phyloP scores from a whole-genome alignment of 192 early-diverging fungal species.

The Coemansia sp. region DNA sequence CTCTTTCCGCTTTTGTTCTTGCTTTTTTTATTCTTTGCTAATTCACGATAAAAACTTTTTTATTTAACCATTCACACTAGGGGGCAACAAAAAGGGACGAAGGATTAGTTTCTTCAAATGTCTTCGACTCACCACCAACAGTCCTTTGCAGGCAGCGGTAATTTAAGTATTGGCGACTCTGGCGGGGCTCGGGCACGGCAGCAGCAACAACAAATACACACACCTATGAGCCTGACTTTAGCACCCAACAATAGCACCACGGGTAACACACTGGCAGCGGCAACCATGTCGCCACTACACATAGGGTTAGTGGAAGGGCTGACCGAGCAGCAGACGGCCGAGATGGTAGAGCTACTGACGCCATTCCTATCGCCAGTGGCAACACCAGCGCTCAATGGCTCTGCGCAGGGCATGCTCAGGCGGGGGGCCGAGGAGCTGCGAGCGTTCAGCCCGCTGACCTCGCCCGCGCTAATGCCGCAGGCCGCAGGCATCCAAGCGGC shows the following conservation, averaged over 20 bases:
- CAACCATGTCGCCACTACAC: conserved; percentile 18
- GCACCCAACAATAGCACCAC: not conserved
- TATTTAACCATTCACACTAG: not conserved
- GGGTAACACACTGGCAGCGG: not conserved
- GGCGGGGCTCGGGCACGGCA: not conserved
- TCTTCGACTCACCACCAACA: not conserved
- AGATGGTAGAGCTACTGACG: conserved; percentile 44
- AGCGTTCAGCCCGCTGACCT: conserved; percentile 39
- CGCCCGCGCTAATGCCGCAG: conserved; percentile 35
- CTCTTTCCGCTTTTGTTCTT: not conserved
- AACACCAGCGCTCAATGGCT: conserved; percentile 13
- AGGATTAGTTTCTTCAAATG: not conserved
- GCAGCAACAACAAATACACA: conserved; percentile 4
- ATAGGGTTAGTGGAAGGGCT: conserved; percentile 22
- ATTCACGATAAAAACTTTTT: not conserved
- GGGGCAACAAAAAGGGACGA: too few species aligned
- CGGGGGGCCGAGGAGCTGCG: not conserved
- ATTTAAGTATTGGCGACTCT: not conserved
- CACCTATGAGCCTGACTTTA: conserved; percentile 6
- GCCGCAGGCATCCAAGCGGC: not conserved
- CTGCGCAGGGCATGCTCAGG: not conserved
- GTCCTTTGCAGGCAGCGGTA: not conserved
- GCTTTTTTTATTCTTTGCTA: not conserved
- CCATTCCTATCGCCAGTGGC: conserved; percentile 40
- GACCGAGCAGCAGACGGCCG: conserved; percentile 41